phyloP scores from a whole-genome alignment of 2,329 filamentous ascomycete genomes.

The Cordyceps tenuipes region DNA sequence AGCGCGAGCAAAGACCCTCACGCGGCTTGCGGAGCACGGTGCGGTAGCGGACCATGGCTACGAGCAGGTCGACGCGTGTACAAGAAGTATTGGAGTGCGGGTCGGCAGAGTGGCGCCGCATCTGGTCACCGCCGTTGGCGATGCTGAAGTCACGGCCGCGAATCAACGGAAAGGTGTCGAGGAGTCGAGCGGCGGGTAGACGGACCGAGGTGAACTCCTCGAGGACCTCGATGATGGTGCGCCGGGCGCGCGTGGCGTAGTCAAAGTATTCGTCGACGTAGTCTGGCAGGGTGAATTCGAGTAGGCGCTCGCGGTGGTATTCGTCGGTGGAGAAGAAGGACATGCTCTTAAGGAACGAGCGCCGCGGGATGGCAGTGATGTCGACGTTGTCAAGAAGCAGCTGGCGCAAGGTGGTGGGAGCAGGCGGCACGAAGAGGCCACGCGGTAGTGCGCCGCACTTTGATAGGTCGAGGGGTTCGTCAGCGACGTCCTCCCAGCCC shows the following conservation, averaged over 20 bases:
- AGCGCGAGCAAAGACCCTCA: constrained; percentile 83
- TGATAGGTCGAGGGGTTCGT: constrained; percentile 52
- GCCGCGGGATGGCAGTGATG: constrained; percentile 79
- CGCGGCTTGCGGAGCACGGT: constrained; percentile 79
- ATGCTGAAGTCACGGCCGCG: constrained; percentile 93
- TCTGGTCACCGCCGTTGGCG: constrained; percentile 56
- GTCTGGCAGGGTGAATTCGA: constrained; percentile 73
- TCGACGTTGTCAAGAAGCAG: constrained; percentile 80
- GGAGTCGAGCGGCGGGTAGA: constrained; percentile 65
- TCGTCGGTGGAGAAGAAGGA: constrained; percentile 64
- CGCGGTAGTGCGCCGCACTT: constrained; percentile 24
- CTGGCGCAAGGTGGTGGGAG: constrained; percentile 54
- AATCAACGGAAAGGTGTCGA: constrained; percentile 70
- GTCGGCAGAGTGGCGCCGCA: constrained; percentile 17
- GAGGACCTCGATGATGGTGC: constrained; percentile 86
- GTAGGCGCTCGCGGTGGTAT: constrained; percentile 70
- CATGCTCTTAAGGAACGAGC: constrained; percentile 75
- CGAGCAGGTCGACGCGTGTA: constrained; percentile 60
- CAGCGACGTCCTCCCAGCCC: constrained; percentile 67
- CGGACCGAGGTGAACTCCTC: constrained; percentile 81
- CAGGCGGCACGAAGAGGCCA: constrained; percentile 28
- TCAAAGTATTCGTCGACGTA: constrained; percentile 90
- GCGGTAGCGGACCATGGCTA: constrained; percentile 85
- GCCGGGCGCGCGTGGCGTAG: constrained; percentile 82
- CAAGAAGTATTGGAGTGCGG: no score